Evolutionary conservation across 441 rosid species (phyloP), one percentile per base, ranked within the genome.

Genomic region (Pelargonium citronellum): DNA sequence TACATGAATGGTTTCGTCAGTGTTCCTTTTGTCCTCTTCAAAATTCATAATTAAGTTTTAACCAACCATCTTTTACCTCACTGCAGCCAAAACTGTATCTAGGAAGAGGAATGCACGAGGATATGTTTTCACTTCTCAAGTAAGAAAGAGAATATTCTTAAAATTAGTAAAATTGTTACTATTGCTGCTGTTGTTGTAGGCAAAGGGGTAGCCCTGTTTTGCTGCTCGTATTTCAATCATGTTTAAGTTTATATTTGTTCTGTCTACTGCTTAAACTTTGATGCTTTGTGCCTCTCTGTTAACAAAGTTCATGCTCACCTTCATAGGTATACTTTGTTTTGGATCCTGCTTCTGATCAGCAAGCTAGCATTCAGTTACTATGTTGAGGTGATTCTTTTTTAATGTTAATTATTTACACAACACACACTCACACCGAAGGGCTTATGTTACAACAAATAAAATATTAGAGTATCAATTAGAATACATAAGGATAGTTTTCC

Each of bases 71-170:
- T 67, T 49, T 53, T 37, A 58, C 22, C 1, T 46, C 63, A 15
- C 0, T 77, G 73, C 87, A 95, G 94, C 99, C 99, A 68, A 92
- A 95, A 77, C 79, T 88, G 68, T 95, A 92, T 77, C 78, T 95
- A 49, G 99, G 99, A 79, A 86, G 99, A 87, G 98, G 99, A 77
- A 88, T 95, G 97, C 99, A 91, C 74, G 99, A 91, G 81, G 91
- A 87, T 49, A 77, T 84, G 75, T 83, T 91, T 75, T 85, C 98
- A 75, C 96, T 90, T 76, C 75, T 95, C 71, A 90, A 85, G 99
- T 95, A 95, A 84, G 97, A 65, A 39, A 72, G 67, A 19, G 15
- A 8, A 55, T 10, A 17, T 55, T 20, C 62, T 55, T 55, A 55
- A 55, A 55, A 55, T 51, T 51, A 13, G 19, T 15, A 13, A n/a